phyloP scores from a whole-genome alignment of 2,329 filamentous ascomycete genomes.

The Fusarium chlamydosporum region DNA sequence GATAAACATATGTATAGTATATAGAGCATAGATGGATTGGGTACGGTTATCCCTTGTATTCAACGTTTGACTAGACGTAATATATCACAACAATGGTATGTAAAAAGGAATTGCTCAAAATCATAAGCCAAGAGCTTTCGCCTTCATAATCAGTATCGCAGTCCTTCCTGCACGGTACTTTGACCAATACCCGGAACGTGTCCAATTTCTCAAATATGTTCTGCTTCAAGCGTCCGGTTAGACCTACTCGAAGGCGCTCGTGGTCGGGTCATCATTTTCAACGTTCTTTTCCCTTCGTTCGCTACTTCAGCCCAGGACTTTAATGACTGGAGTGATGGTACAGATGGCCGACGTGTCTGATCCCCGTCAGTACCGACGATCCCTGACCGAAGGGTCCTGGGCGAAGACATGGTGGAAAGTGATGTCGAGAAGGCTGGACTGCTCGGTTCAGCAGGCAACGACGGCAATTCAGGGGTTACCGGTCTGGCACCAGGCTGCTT shows the following conservation, averaged over 20 bases:
- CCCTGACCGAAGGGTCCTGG: slow-evolving; percentile 46
- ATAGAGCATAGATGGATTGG: neutral
- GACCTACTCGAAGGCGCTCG: slow-evolving; percentile 41
- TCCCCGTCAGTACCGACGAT: slow-evolving; percentile 41
- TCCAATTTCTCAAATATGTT: slow-evolving; percentile 1
- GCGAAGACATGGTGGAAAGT: slow-evolving; percentile 54
- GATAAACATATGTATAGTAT: slow-evolving; percentile 4
- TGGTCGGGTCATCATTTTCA: slow-evolving; percentile 34
- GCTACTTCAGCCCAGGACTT: slow-evolving; percentile 61
- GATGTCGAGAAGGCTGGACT: slow-evolving; percentile 50
- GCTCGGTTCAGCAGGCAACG: slow-evolving; percentile 30
- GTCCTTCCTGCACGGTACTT: neutral
- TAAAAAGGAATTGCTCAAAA: slow-evolving; percentile 13
- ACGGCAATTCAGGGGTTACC: slow-evolving; percentile 36
- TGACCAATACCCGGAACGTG: neutral
- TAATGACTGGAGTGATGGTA: slow-evolving; percentile 55
- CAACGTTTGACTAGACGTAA: slow-evolving; percentile 26
- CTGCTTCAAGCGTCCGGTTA: slow-evolving; percentile 27
- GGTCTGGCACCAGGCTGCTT: slow-evolving; percentile 16
- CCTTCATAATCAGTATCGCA: slow-evolving; percentile 10
- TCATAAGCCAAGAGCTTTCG: neutral
- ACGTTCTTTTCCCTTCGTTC: slow-evolving; percentile 42
- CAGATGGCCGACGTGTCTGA: slow-evolving; percentile 33
- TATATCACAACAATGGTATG: slow-evolving; percentile 23
- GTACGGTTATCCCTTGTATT: slow-evolving; percentile 13